phyloP scores from a whole-genome alignment of 2,329 filamentous ascomycete genomes.

The Biscogniauxia sp. region DNA sequence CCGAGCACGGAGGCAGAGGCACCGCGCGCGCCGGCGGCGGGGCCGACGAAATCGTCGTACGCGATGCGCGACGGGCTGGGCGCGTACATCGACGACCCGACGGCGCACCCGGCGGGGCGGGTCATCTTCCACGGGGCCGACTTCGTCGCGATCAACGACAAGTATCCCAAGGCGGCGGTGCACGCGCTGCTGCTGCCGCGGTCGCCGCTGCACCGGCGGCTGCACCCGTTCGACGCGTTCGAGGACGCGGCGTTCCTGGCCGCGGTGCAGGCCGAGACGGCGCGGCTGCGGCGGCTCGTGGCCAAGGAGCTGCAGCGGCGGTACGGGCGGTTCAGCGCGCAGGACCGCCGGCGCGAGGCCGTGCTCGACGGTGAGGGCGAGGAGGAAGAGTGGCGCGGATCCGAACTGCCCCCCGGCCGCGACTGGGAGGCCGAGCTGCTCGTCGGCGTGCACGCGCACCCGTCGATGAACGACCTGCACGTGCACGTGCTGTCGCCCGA shows the following conservation, averaged over 20 bases:
- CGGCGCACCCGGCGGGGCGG: slow-evolving; percentile 53
- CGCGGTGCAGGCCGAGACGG: slow-evolving; percentile 59
- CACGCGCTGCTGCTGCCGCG: slow-evolving; percentile 89
- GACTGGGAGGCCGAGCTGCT: slow-evolving; percentile 76
- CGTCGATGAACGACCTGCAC: slow-evolving; percentile 90
- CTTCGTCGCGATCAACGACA: slow-evolving; percentile 77
- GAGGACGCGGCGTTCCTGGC: slow-evolving; percentile 67
- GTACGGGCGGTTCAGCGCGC: slow-evolving; percentile 61
- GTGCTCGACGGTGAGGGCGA: slow-evolving; percentile 60
- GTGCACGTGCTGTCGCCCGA: slow-evolving; percentile 84
- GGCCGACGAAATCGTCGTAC: slow-evolving; percentile 34
- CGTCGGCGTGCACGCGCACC: slow-evolving; percentile 79
- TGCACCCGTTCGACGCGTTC: slow-evolving; percentile 78
- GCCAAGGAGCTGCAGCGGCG: slow-evolving; percentile 71
- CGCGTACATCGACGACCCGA: slow-evolving; percentile 64
- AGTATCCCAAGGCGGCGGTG: slow-evolving; percentile 80
- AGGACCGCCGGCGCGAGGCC: slow-evolving; percentile 64
- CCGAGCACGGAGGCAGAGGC: slow-evolving; percentile 18
- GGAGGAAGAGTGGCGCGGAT: slow-evolving; percentile 39
- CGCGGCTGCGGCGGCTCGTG: slow-evolving; percentile 61
- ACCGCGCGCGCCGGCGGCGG: slow-evolving; percentile 14
- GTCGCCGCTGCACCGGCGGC: slow-evolving; percentile 53
- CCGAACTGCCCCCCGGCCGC: slow-evolving; percentile 70
- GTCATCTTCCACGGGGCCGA: slow-evolving; percentile 66
- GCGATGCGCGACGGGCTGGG: slow-evolving; percentile 59